Percentiles rank a stretch among this genome's conserved stretches.
phyloP scores from a whole-genome alignment of 495 filamentous ascomycete genomes.

The Monascus purpureus region DNA sequence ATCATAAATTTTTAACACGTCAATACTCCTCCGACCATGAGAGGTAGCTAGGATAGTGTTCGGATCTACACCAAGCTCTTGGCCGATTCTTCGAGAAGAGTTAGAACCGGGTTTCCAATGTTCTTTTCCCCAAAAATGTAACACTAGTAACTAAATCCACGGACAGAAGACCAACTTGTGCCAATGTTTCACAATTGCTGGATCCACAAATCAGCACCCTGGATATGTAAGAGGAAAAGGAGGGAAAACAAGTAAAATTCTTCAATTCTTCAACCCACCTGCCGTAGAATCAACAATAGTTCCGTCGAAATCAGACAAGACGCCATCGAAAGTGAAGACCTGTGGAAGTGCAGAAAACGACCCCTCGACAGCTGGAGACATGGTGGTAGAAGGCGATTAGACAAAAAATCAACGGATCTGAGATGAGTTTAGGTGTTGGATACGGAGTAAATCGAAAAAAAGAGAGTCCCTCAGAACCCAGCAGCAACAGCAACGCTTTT shows the following conservation, averaged over 20 bases:
- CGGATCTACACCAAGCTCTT: conserved; percentile 71
- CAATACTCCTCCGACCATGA: conserved; percentile 77
- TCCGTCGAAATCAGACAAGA: conserved; percentile 89
- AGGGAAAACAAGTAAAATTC: no score
- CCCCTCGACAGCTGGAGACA: conserved; percentile 17
- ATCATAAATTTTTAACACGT: conserved; percentile 60
- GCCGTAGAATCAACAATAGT: conserved; percentile 34
- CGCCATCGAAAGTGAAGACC: conserved; percentile 51
- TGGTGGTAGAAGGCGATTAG: conserved; percentile 13
- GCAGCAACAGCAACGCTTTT: no score
- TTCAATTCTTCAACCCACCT: conserved; percentile 16
- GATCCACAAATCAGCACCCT: conserved; percentile 4
- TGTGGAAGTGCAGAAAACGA: conserved; percentile 47
- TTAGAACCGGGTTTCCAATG: not conserved
- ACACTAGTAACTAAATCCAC: no score
- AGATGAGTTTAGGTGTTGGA: no score
- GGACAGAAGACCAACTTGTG: conserved; percentile 57
- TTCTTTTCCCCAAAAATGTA: no score
- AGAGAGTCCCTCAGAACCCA: no score
- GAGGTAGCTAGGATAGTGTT: conserved; percentile 72
- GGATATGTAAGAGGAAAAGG: no score
- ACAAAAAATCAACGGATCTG: conserved; percentile 1
- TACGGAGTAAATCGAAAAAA: no score
- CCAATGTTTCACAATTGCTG: conserved; percentile 92
- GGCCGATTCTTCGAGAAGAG: conserved; percentile 47